Percentiles rank a stretch among this genome's conserved stretches.
These are phyloP conservation scores for Raddia guianensis DNA, from an alignment of 176 grass and related monocot species.

Conservation along the genomic window DNA sequence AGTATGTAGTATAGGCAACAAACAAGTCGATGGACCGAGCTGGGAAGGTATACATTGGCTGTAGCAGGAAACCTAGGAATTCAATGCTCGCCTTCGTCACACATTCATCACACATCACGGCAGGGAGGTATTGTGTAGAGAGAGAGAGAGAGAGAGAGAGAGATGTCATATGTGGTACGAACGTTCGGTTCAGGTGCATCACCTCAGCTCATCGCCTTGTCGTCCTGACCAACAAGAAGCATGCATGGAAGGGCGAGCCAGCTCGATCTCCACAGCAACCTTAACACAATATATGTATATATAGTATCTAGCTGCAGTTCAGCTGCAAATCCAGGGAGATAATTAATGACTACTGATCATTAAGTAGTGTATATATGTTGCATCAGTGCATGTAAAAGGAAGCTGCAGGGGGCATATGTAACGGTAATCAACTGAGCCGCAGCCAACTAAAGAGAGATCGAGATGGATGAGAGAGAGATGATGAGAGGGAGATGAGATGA, in stretches of 20 bases:
- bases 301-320: too few species aligned
- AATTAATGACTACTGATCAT: too few species aligned
- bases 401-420: not conserved
- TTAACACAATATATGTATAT: too few species aligned
- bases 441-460: too few species aligned
- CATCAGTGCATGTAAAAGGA: not conserved
- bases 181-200: slow-evolving; percentile 31
- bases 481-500: not conserved
- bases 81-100: slow-evolving; percentile 56
- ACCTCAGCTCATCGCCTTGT: slow-evolving; percentile 16
- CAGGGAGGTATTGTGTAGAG: not conserved
- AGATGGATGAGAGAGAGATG: not conserved
- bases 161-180: not conserved
- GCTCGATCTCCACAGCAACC: not conserved
- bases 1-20: slow-evolving; percentile 23
- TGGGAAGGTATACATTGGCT: slow-evolving; percentile 35
- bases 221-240: slow-evolving; percentile 1
- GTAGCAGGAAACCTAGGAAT: slow-evolving; percentile 49
- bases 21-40: not conserved
- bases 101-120: slow-evolving; percentile 15
- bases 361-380: too few species aligned
- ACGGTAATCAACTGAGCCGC: too few species aligned
- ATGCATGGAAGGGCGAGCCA: slow-evolving; percentile 30
- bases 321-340: too few species aligned
- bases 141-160: slow-evolving; percentile 31